Percentiles rank a stretch among this genome's conserved stretches.
Conservation (phyloP, 2,329 filamentous ascomycete genomes). For the Chaetomiaceae sp. region DNA sequence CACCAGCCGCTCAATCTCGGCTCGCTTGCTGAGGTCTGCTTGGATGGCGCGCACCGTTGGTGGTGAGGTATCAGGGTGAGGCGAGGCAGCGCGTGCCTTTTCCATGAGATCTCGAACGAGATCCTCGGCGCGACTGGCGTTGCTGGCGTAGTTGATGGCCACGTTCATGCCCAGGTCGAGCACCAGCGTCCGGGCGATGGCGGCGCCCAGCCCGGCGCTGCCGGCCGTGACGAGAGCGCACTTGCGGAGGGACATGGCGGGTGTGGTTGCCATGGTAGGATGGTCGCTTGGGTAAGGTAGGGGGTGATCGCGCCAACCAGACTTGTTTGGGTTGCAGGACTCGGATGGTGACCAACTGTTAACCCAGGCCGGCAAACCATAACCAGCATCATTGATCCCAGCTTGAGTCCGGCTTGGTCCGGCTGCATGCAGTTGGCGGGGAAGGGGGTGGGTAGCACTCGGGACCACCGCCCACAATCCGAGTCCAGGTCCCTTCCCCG, state of each 20-base stretch:
- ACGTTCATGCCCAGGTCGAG: not conserved
- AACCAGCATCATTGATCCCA: too few species aligned
- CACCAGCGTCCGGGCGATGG: not conserved
- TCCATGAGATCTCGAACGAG: not conserved
- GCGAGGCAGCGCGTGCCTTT: not conserved
- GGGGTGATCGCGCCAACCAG: too few species aligned
- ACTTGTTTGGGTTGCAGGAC: too few species aligned
- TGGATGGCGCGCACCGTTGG: not conserved
- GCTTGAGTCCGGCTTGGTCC: too few species aligned
- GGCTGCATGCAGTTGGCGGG: too few species aligned
- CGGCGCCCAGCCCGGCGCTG: not conserved
- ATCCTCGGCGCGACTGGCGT: not conserved
- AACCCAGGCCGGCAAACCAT: too few species aligned
- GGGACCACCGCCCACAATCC: too few species aligned
- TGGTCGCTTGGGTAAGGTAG: not conserved
- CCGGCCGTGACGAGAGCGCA: not conserved
- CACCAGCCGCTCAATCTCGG: not conserved
- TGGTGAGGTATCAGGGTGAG: too few species aligned
- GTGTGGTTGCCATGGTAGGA: not conserved
- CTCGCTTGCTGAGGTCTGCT: not conserved
- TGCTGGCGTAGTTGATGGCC: not conserved
- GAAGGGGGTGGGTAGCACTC: too few species aligned
- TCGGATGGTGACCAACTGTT: too few species aligned
- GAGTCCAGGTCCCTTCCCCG: too few species aligned
- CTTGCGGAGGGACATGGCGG: too few species aligned